phyloP scores from a whole-genome alignment of 768 basidiomycete genomes.

The Suillus weaverae region DNA sequence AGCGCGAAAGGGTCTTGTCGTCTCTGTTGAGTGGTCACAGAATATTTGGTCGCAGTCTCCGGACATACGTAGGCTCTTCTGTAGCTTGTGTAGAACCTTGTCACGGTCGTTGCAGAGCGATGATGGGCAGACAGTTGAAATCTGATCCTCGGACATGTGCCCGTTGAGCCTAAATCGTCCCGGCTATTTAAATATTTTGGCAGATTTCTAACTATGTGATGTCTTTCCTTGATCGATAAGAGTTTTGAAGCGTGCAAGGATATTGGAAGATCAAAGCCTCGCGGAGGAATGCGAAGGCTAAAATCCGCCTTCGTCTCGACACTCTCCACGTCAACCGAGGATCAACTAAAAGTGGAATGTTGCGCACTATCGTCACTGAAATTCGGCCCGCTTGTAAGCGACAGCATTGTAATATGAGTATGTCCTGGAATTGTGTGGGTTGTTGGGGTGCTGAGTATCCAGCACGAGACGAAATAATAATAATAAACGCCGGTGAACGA shows the following conservation, averaged over 20 bases:
- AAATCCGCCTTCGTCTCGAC: conserved; percentile 39
- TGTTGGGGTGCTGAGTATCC: conserved; percentile 29
- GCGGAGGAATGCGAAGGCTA: conserved; percentile 69
- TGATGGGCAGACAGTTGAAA: background rate
- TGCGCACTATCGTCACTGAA: conserved; percentile 34
- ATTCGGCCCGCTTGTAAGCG: conserved; percentile 41
- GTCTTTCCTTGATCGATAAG: background rate
- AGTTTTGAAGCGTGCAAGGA: background rate
- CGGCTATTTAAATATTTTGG: conserved; percentile 31
- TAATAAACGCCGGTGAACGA: conserved; percentile 44
- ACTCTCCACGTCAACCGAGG: conserved; percentile 34
- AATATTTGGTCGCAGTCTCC: conserved; percentile 51
- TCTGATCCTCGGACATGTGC: conserved; percentile 15
- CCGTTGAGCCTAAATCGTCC: conserved; percentile 34
- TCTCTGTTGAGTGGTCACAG: conserved; percentile 53
- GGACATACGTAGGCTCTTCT: conserved; percentile 25
- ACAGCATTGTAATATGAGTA: background rate
- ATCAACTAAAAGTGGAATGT: conserved; percentile 59
- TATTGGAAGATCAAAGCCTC: conserved; percentile 21
- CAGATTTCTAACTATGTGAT: conserved; percentile 17
- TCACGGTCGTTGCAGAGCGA: conserved; percentile 47
- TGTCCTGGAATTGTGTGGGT: background rate
- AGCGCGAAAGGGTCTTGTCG: conserved; percentile 56
- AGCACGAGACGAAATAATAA: conserved; percentile 66
- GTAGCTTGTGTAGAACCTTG: conserved; percentile 53